These are phyloP conservation scores for Lipomyces yarrowii DNA, from an alignment of 1,139 yeast species.

Conservation along the genomic window DNA sequence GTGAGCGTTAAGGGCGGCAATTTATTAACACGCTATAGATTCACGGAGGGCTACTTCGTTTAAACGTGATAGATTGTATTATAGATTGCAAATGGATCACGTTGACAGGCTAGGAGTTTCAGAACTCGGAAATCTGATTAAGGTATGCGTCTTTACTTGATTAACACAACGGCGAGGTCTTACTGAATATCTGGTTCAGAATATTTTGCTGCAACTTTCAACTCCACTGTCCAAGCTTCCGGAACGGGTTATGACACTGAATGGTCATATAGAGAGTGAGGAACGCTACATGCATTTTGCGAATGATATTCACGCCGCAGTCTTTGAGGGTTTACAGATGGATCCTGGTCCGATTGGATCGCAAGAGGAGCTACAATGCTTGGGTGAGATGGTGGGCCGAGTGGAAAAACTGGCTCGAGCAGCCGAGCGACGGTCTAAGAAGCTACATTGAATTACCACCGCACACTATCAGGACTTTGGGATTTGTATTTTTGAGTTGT, in stretches of 20 bases:
- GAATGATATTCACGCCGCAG: constrained; percentile 24
- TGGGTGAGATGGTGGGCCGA: constrained; percentile 27
- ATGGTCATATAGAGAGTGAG: constrained; percentile 19
- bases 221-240: constrained; percentile 25
- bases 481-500: neutral
- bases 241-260: constrained; percentile 17
- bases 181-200: constrained; percentile 6
- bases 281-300: constrained; percentile 31
- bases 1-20: too few species aligned
- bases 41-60: constrained; percentile 5
- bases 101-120: constrained; percentile 27
- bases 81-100: constrained; percentile 26
- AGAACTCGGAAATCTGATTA: constrained; percentile 28
- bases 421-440: constrained; percentile 9
- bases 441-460: neutral
- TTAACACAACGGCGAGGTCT: neutral
- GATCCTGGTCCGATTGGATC: constrained; percentile 20
- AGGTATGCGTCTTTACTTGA: constrained; percentile 10
- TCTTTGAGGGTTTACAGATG: constrained; percentile 26
- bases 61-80: constrained; percentile 16
- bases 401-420: constrained; percentile 21
- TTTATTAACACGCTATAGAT: constrained; percentile 8
- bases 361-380: constrained; percentile 20
- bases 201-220: constrained; percentile 25
- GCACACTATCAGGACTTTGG: neutral